Percentiles rank a stretch among this genome's conserved stretches.
These are phyloP conservation scores for Fusarium sp. DNA, from an alignment of 2,329 filamentous ascomycete genomes.

Conservation along the genomic window DNA sequence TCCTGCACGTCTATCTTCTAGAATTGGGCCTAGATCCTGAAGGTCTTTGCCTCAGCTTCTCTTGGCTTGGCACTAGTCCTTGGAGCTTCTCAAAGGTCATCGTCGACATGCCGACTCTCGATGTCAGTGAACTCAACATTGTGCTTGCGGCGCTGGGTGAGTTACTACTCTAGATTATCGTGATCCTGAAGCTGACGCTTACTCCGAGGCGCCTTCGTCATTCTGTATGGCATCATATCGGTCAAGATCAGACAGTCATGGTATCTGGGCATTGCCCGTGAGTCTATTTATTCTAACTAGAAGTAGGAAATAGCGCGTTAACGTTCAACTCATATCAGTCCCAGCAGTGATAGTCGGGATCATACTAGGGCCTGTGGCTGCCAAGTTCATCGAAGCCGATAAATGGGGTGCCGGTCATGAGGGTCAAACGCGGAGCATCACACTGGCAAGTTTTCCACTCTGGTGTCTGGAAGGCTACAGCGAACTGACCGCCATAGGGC, in stretches of 20 bases:
- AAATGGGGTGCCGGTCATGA: constrained; percentile 40
- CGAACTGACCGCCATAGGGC: constrained; percentile 45
- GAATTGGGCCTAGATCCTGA: neutral
- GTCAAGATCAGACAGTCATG: constrained; percentile 64
- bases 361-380: constrained; percentile 64
- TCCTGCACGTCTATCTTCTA: too few relatives aligned
- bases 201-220: constrained; percentile 56
- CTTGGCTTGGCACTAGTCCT: neutral
- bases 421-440: constrained; percentile 53
- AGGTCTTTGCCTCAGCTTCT: neutral
- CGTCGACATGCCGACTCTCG: constrained; percentile 46
- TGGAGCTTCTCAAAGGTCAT: neutral
- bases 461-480: neutral
- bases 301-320: too few relatives aligned
- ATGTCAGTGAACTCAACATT: constrained; percentile 49
- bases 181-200: constrained; percentile 61
- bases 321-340: constrained; percentile 51
- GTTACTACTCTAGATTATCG: constrained; percentile 57
- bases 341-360: constrained; percentile 67
- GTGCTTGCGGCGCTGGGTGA: neutral
- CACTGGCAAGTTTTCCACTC: constrained; percentile 47
- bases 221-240: constrained; percentile 62
- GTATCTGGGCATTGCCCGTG: constrained; percentile 67
- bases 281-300: constrained; percentile 53
- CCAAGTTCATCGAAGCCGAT: constrained; percentile 63